These are phyloP conservation scores for Atractiella rhizophila DNA, from an alignment of 768 basidiomycete species.

Conservation along the genomic window DNA sequence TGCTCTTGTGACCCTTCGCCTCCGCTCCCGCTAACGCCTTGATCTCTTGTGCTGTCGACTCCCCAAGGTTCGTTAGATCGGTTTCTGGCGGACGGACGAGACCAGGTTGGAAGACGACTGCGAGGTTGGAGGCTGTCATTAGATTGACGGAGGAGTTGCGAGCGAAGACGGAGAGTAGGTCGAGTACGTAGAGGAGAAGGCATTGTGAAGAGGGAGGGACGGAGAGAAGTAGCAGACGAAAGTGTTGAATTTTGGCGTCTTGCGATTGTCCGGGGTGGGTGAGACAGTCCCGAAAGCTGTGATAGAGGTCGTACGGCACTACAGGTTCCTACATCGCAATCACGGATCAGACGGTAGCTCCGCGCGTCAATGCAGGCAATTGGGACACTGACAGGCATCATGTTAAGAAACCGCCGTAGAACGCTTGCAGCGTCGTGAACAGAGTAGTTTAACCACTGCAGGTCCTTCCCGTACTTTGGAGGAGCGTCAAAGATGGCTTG, in stretches of 20 bases:
- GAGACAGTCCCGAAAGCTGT: slow-evolving; percentile 47
- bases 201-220: slow-evolving; percentile 81
- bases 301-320: slow-evolving; percentile 71
- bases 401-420: slow-evolving; percentile 78
- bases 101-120: slow-evolving; percentile 89
- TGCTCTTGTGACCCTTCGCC: slow-evolving; percentile 60
- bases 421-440: slow-evolving; percentile 93
- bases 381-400: slow-evolving; percentile 56
- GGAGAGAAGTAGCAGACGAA: slow-evolving; percentile 55
- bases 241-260: slow-evolving; percentile 32
- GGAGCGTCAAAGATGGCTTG: slow-evolving; percentile 72
- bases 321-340: slow-evolving; percentile 49
- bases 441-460: slow-evolving; percentile 82
- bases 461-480: slow-evolving; percentile 69
- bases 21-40: slow-evolving; percentile 24
- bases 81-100: slow-evolving; percentile 49
- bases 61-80: neutral
- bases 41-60: neutral
- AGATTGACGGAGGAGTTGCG: slow-evolving; percentile 72
- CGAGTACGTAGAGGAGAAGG: slow-evolving; percentile 86
- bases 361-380: neutral
- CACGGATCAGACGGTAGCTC: slow-evolving; percentile 5
- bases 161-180: slow-evolving; percentile 81
- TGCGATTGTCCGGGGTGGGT: neutral
- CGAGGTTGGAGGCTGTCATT: slow-evolving; percentile 87